phyloP scores from a whole-genome alignment of 129 eudicot species.

The Calendula officinalis region DNA sequence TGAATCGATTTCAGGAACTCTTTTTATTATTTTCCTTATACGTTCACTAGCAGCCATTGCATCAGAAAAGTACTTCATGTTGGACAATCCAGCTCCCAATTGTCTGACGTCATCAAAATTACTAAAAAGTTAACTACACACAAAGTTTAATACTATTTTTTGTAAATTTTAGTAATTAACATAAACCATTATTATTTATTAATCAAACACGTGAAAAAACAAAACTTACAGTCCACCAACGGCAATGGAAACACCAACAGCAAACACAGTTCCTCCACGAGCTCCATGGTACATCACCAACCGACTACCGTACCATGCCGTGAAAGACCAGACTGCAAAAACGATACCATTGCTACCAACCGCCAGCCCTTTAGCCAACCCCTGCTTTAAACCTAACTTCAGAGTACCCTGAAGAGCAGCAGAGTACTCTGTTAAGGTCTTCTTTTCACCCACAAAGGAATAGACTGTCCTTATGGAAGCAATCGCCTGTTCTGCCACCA shows the following conservation, averaged over 20 bases:
- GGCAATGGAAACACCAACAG: slow-evolving; percentile 35
- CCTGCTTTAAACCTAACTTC: slow-evolving; percentile 43
- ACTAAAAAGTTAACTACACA: no score
- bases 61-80: no score
- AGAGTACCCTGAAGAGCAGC: slow-evolving; percentile 44
- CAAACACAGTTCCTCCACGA: slow-evolving; percentile 46
- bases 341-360: slow-evolving; percentile 39
- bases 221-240: slow-evolving; percentile 45
- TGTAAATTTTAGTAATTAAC: no score
- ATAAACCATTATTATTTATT: no score
- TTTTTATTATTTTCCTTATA: no score
- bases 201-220: no score
- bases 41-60: no score
- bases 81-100: no score
- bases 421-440: slow-evolving; percentile 37
- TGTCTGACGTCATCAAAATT: no score
- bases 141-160: no score
- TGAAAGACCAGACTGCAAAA: slow-evolving; percentile 38
- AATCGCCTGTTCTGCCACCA: slow-evolving; percentile 42
- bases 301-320: slow-evolving; percentile 42
- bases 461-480: slow-evolving; percentile 49
- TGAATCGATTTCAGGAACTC: no score
- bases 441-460: slow-evolving; percentile 49
- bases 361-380: slow-evolving; percentile 43
- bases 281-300: slow-evolving; percentile 52